phyloP scores from a whole-genome alignment of 2,329 filamentous ascomycete species.

The Akanthomyces dipterigenus region DNA sequence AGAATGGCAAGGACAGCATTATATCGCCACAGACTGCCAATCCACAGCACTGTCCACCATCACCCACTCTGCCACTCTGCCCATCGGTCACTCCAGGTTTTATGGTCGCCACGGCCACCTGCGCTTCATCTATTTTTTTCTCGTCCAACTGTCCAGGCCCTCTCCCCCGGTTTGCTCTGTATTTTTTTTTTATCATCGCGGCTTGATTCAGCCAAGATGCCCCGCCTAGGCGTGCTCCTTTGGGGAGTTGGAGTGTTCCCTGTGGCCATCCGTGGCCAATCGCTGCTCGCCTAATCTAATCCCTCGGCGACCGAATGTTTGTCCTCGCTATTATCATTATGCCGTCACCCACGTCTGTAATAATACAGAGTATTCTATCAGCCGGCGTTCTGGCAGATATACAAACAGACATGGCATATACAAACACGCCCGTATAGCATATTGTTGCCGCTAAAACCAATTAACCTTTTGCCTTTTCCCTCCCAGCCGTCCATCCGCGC shows the following conservation, averaged over 20 bases:
- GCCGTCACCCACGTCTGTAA: not conserved
- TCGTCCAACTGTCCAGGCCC: not conserved
- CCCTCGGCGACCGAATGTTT: conserved; percentile 7
- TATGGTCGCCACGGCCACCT: not conserved
- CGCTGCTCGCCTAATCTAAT: conserved; percentile 1
- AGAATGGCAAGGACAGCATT: too few species aligned
- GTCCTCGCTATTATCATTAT: not conserved
- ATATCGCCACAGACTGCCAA: too few species aligned
- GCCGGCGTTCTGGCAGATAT: not conserved
- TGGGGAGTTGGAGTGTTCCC: not conserved
- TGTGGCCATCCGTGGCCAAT: not conserved
- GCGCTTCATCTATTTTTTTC: not conserved
- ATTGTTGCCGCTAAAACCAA: too few species aligned
- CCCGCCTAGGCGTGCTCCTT: not conserved
- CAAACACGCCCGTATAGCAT: too few species aligned
- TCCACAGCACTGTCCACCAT: not conserved
- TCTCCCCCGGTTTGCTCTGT: not conserved
- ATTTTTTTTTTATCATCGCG: not conserved
- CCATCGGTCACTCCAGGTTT: conserved; percentile 3
- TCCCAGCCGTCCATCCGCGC: too few species aligned
- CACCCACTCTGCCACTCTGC: not conserved
- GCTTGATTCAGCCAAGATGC: not conserved
- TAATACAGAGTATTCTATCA: not conserved
- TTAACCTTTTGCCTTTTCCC: too few species aligned
- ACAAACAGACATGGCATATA: not conserved